Conservation (phyloP, 257 asterid genomes). For the Coffea canephora region DNA sequence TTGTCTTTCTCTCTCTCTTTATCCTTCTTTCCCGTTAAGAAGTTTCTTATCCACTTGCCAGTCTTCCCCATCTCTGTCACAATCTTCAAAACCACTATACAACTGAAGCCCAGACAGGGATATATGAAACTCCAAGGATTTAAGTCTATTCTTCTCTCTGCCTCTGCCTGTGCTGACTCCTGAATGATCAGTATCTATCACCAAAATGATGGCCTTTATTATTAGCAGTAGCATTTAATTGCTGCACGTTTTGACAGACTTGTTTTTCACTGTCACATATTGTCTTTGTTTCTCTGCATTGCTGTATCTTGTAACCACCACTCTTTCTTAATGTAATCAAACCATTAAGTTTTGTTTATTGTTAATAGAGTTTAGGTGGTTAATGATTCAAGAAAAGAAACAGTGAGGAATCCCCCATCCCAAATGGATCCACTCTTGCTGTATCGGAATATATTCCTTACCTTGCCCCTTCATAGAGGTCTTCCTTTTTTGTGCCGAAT, state of each 20-base stretch:
- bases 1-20: constrained; percentile 23
- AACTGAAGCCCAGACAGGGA: constrained; percentile 18
- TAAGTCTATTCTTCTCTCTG: constrained; percentile 3
- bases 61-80: constrained; percentile 78
- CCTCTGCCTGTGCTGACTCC: not conserved
- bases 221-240: constrained; percentile 14
- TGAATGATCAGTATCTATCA: constrained; percentile 36
- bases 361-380: not conserved
- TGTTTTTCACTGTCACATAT: constrained; percentile 24
- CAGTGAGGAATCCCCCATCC: constrained; percentile 37
- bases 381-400: constrained; percentile 33
- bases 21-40: constrained; percentile 72
- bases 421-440: constrained; percentile 15
- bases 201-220: constrained; percentile 30
- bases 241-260: constrained; percentile 11
- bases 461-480: constrained; percentile 35
- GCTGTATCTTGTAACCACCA: constrained; percentile 19
- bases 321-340: not conserved
- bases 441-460: constrained; percentile 33
- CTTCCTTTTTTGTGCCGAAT: constrained; percentile 12
- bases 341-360: not conserved
- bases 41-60: constrained; percentile 70
- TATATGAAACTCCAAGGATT: constrained; percentile 24
- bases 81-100: constrained; percentile 12
- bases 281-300: constrained; percentile 16